Evolutionary conservation across 345 rosid species (phyloP), one percentile per base, ranked within the genome.

Genomic region (Firmiana major): DNA sequence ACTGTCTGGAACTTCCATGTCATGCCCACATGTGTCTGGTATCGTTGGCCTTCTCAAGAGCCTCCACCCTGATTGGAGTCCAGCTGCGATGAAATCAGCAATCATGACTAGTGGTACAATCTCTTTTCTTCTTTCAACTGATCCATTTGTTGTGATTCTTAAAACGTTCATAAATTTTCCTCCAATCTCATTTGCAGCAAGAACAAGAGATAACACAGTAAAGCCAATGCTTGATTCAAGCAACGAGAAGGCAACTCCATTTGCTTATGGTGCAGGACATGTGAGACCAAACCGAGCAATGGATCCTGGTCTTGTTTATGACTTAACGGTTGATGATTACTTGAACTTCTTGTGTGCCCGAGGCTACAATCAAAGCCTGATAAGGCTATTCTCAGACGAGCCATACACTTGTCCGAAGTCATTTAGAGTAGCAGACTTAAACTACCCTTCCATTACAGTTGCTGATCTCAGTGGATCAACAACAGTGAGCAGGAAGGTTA

Each of bases 281-380:
- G 77, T 86, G 12, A 70, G 71, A 22, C 90, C 91, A 1, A 86
- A 83, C 72, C 76, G 63, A 0, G 89, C 90, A 26, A 72, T 70
- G 79, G 81, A 90, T 63, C 94, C 92, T 0, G 91, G 92, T 28
- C 90, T 90, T 10, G 80, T 88, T 22, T 90, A 87, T 63, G 91
- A 90, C 73, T n/a, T 85, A 43, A 53, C 51, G 0, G 70, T 19
- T 0, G 6, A 77, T 5, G 84, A 87, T 71, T 84, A 85, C 86
- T 54, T 86, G 75, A 82, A 86, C 85, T 87, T 75, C 74, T 68
- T 89, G 15, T 90, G 90, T 9, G 79, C 65, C 11, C 79, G 57
- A 1, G 90, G 86, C 26, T 83, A 90, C 71, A 83, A 77, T 12
- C 31, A 63, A 8, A 80, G 36, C n/a, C 31, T 51, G 6, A 38